Percentiles rank a stretch among this genome's conserved stretches.
Evolutionary conservation across 1,284 basidiomycete species (phyloP).

Genomic region (Singerocomus rubriflavus): DNA sequence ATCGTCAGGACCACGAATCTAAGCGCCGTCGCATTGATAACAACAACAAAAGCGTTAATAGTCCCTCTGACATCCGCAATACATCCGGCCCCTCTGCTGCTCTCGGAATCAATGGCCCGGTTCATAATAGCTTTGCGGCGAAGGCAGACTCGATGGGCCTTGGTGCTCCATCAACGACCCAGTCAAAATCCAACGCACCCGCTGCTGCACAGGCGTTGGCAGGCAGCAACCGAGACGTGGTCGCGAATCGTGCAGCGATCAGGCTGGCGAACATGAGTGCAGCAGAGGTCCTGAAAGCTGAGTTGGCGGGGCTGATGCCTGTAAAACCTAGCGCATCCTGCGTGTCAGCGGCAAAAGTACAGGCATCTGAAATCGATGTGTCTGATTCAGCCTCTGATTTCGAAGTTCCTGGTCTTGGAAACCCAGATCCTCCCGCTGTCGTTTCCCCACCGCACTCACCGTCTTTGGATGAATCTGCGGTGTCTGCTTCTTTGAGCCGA

Average conservation of each 20-base stretch:
- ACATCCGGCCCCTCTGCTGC: conserved; percentile 50
- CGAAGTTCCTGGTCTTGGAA: conserved; percentile 35
- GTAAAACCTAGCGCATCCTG: conserved; percentile 46
- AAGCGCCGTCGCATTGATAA: conserved; percentile 86
- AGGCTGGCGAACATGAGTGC: conserved; percentile 96
- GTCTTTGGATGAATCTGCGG: conserved; percentile 23
- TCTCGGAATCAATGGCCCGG: conserved; percentile 48
- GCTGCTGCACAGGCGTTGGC: conserved; percentile 65
- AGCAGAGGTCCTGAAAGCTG: conserved; percentile 90
- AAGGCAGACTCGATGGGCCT: conserved; percentile 73
- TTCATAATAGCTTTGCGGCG: conserved; percentile 69
- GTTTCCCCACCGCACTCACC: conserved; percentile 15
- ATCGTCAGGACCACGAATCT: conserved; percentile 85
- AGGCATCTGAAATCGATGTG: conserved; percentile 23
- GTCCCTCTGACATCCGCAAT: conserved; percentile 25
- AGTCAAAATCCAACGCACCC: conserved; percentile 54
- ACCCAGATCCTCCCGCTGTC: conserved; percentile 16
- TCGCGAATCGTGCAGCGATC: conserved; percentile 84
- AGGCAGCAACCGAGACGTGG: conserved; percentile 82
- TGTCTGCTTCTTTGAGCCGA: conserved; percentile 37
- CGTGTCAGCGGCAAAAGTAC: conserved; percentile 13
- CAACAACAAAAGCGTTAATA: conserved; percentile 43
- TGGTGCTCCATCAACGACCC: conserved; percentile 54
- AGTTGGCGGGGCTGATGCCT: conserved; percentile 70
- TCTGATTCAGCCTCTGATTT: conserved; percentile 39